Percentiles rank a stretch among this genome's conserved stretches.
phyloP scores from a whole-genome alignment of 2,329 filamentous ascomycete species.

The Claviceps lovelessii region DNA sequence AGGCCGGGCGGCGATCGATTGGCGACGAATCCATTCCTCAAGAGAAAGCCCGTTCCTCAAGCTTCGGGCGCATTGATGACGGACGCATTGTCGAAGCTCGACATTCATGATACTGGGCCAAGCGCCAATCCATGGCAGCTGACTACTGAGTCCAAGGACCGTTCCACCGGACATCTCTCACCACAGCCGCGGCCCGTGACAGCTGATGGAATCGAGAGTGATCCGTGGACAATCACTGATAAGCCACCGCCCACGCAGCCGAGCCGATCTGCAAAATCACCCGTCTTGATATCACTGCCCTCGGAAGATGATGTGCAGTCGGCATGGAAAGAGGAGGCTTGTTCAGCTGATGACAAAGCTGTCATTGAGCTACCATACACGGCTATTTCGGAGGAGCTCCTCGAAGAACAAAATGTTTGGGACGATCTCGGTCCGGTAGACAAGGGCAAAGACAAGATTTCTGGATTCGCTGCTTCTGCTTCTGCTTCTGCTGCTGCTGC shows the following conservation, averaged over 20 bases:
- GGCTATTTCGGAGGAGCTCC: slow-evolving; percentile 19
- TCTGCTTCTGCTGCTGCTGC: slow-evolving; percentile 5
- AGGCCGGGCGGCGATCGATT: slow-evolving; percentile 19
- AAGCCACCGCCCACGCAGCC: slow-evolving; percentile 16
- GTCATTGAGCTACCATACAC: slow-evolving; percentile 9
- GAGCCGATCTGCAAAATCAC: slow-evolving; percentile 14
- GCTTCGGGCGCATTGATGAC: slow-evolving; percentile 13
- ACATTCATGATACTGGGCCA: slow-evolving; percentile 25
- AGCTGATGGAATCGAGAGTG: slow-evolving; percentile 15
- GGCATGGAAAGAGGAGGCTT: slow-evolving; percentile 26
- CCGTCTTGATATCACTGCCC: slow-evolving; percentile 22
- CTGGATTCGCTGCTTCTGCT: slow-evolving; percentile 7
- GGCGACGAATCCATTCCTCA: slow-evolving; percentile 40
- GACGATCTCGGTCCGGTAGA: slow-evolving; percentile 28
- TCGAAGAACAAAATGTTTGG: slow-evolving; percentile 33
- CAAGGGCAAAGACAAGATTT: slow-evolving; percentile 28
- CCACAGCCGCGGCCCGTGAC: slow-evolving; percentile 8
- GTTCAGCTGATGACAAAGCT: slow-evolving; percentile 13
- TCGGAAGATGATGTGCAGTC: slow-evolving; percentile 22
- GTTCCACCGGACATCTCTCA: slow-evolving; percentile 3
- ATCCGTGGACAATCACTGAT: slow-evolving; percentile 13
- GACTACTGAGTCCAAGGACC: slow-evolving; percentile 11
- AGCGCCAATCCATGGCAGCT: slow-evolving; percentile 23
- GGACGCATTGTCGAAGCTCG: slow-evolving; percentile 27
- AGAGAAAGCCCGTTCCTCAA: slow-evolving; percentile 24